Percentiles rank a stretch among this genome's conserved stretches.
These are phyloP conservation scores for Boletellus ananiceps DNA, from an alignment of 768 basidiomycete genomes.

Conservation along the genomic window DNA sequence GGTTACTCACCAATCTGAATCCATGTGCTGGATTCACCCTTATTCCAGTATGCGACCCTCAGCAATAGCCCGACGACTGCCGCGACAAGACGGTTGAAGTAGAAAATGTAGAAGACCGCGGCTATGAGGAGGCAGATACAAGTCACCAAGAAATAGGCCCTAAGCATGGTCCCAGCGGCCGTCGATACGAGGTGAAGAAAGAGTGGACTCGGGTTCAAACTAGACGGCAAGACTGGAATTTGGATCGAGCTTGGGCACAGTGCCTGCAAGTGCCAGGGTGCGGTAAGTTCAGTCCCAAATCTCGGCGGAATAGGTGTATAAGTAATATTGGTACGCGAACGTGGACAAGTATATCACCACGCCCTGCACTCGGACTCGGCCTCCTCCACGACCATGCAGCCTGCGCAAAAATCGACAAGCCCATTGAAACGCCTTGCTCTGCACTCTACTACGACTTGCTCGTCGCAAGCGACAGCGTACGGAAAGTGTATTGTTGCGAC, in stretches of 20 bases:
- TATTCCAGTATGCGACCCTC: conserved; percentile 75
- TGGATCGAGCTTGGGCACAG: not conserved
- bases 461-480: conserved; percentile 69
- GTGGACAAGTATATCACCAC: too few species aligned
- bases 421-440: conserved; percentile 65
- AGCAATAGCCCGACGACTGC: conserved; percentile 59
- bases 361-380: not conserved
- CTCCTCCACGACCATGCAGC: conserved; percentile 11
- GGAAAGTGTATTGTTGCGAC: conserved; percentile 83
- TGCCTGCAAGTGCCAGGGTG: not conserved
- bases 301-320: too few species aligned
- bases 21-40: conserved; percentile 73
- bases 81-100: conserved; percentile 83
- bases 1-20: conserved; percentile 67
- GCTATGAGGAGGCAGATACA: conserved; percentile 54
- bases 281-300: not conserved
- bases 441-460: conserved; percentile 68
- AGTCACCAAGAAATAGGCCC: conserved; percentile 55
- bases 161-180: conserved; percentile 42
- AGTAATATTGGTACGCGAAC: not conserved
- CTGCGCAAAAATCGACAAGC: conserved; percentile 29
- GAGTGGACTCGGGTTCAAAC: not conserved
- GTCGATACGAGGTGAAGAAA: not conserved
- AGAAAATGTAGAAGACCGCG: conserved; percentile 78
- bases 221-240: not conserved